Evolutionary conservation across 2,329 filamentous ascomycete species (phyloP).

Genomic region (Elsinoe batatas): DNA sequence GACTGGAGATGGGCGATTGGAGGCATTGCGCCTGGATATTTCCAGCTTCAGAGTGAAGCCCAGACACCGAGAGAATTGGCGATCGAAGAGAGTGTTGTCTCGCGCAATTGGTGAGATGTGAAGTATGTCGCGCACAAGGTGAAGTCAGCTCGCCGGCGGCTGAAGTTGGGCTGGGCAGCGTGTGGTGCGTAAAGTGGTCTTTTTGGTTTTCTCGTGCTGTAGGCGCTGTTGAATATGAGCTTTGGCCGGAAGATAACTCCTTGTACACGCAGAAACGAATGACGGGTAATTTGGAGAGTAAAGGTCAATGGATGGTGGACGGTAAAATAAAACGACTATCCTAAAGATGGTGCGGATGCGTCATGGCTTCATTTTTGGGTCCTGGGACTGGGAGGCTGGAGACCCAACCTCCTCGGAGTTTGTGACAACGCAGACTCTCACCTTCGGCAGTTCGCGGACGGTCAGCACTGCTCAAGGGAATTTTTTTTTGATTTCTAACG

Average conservation of each 20-base stretch:
- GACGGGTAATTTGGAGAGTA: background rate
- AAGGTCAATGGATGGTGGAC: background rate
- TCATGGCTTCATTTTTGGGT: constrained; percentile 2
- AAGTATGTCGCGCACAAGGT: background rate
- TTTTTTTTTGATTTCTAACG: no score
- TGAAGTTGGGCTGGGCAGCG: constrained; percentile 2
- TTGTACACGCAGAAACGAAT: background rate
- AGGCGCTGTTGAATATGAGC: background rate
- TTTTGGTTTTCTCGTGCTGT: background rate
- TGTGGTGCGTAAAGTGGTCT: background rate
- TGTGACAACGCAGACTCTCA: background rate
- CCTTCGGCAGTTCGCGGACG: background rate
- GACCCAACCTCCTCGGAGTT: constrained; percentile 2
- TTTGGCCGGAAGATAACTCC: background rate
- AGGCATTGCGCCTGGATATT: constrained; percentile 8
- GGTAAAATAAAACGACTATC: constrained; percentile 10
- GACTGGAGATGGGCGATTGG: constrained; percentile 9
- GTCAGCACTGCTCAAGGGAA: background rate
- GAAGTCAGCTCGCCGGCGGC: background rate
- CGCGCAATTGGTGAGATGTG: background rate
- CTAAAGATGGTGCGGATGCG: background rate
- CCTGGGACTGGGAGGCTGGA: constrained; percentile 4
- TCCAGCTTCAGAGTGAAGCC: background rate
- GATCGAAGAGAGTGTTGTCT: no score
- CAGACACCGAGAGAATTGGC: no score